Conservation (phyloP, 176 grass and related monocot genomes). For the Hsuehochloa calcarea region DNA sequence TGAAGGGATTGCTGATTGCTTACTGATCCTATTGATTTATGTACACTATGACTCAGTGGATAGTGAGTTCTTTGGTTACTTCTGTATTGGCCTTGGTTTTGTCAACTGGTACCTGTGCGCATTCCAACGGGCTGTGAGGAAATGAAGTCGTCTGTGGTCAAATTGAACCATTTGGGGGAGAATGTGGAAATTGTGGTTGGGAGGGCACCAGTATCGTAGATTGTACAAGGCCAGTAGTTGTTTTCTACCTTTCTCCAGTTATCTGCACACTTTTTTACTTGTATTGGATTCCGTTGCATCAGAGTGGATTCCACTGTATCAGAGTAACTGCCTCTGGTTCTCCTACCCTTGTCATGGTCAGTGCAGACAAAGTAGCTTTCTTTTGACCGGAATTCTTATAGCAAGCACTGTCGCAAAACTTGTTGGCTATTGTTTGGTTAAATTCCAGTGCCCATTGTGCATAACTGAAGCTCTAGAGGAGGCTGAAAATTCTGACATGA, state of each 20-base stretch:
- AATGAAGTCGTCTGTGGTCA: slow-evolving; percentile 25
- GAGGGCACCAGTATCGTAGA: slow-evolving; percentile 17
- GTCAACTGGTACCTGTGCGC: slow-evolving; percentile 9
- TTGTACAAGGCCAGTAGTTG: background rate
- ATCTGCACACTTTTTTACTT: slow-evolving; percentile 4
- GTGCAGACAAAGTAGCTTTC: slow-evolving; percentile 33
- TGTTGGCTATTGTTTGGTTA: background rate
- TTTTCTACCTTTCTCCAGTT: slow-evolving; percentile 36
- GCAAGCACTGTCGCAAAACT: slow-evolving; percentile 28
- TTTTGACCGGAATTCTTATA: slow-evolving; percentile 2
- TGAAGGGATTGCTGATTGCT: slow-evolving; percentile 15
- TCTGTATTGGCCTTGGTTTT: background rate
- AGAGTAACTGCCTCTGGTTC: slow-evolving; percentile 27
- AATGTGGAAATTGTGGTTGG: background rate
- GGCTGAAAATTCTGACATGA: slow-evolving; percentile 24
- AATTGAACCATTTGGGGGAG: slow-evolving; percentile 14
- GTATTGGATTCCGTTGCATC: slow-evolving; percentile 10
- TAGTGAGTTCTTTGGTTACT: slow-evolving; percentile 5
- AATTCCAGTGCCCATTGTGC: slow-evolving; percentile 21
- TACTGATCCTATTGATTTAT: slow-evolving; percentile 11
- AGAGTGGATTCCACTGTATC: background rate
- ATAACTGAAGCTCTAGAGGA: slow-evolving; percentile 38
- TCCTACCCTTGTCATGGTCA: slow-evolving; percentile 32
- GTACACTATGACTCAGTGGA: slow-evolving; percentile 7
- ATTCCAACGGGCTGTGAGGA: background rate